A percentile compares a stretch with the other conserved stretches of the same genome.
phyloP scores from a whole-genome alignment of 73 alveolate genomes.

The Paramecium primaurelia region DNA sequence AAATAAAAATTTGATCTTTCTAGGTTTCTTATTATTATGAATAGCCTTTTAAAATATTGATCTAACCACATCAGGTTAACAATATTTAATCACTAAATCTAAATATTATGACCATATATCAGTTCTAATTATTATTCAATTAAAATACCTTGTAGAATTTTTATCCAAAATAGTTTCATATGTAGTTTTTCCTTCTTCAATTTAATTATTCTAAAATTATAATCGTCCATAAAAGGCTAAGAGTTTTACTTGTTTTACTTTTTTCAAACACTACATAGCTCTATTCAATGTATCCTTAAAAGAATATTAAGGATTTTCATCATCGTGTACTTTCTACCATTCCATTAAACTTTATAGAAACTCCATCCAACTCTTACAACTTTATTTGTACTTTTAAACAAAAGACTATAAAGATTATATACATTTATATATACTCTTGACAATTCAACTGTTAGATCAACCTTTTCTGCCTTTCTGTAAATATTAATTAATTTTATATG shows the following conservation, averaged over 20 bases:
- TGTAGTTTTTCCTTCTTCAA: conserved; percentile 94
- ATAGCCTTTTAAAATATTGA: conserved; percentile 71
- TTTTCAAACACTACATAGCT: conserved; percentile 81
- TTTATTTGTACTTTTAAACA: conserved; percentile 36
- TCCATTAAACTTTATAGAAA: conserved; percentile 29
- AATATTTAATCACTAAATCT: conserved; percentile 90
- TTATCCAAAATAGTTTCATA: conserved; percentile 87
- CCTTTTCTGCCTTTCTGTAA: conserved; percentile 76
- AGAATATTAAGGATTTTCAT: conserved; percentile 48
- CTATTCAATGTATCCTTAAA: conserved; percentile 60
- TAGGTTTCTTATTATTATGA: conserved; percentile 60
- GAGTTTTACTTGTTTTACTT: conserved; percentile 80
- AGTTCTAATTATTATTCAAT: conserved; percentile 64
- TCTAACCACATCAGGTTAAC: conserved; percentile 63
- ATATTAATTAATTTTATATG: conserved; percentile 81
- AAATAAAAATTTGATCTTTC: conserved; percentile 76
- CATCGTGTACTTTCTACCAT: conserved; percentile 64
- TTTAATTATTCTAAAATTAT: conserved; percentile 75
- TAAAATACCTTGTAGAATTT: conserved; percentile 74
- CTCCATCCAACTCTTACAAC: conserved; percentile 60
- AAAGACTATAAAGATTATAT: not conserved
- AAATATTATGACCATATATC: conserved; percentile 91
- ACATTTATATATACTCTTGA: not conserved
- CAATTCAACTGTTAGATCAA: conserved; percentile 49
- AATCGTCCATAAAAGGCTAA: conserved; percentile 80